Percentiles rank a stretch among this genome's conserved stretches.
Conservation (phyloP, 345 rosid genomes). For the Xanthoceras sorbifolium region DNA sequence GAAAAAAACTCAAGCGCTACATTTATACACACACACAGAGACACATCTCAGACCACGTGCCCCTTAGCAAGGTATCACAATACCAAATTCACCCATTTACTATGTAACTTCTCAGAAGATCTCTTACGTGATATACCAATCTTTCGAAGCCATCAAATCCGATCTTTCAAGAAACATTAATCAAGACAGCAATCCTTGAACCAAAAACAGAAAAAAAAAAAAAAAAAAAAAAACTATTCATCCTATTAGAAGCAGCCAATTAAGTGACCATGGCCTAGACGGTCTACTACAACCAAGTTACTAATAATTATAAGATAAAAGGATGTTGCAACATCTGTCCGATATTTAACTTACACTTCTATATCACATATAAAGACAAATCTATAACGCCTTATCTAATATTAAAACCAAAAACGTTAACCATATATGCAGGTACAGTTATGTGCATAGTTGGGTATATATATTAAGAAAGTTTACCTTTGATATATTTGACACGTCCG, state of each 20-base stretch:
- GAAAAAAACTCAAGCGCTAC: neutral
- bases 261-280: constrained; percentile 13
- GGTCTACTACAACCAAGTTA: neutral
- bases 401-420: neutral
- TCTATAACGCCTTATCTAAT: neutral
- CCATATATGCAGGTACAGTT: neutral
- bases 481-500: constrained; percentile 17
- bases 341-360: neutral
- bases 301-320: neutral
- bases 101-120: constrained; percentile 10
- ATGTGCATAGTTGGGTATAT: neutral
- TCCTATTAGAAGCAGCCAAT: constrained; percentile 8
- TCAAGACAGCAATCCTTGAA: constrained; percentile 13
- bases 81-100: constrained; percentile 15
- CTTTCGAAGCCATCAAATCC: constrained; percentile 21
- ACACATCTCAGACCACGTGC: constrained; percentile 7
- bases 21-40: neutral
- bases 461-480: constrained; percentile 31
- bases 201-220: neutral
- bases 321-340: neutral
- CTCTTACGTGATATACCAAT: constrained; percentile 9
- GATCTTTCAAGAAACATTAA: constrained; percentile 20
- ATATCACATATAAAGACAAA: neutral
- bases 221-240: neutral
- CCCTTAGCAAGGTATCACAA: constrained; percentile 4